Base-by-base conservation (phyloP, 306 rosid species). In the Quercus aquifolioides region DNA sequence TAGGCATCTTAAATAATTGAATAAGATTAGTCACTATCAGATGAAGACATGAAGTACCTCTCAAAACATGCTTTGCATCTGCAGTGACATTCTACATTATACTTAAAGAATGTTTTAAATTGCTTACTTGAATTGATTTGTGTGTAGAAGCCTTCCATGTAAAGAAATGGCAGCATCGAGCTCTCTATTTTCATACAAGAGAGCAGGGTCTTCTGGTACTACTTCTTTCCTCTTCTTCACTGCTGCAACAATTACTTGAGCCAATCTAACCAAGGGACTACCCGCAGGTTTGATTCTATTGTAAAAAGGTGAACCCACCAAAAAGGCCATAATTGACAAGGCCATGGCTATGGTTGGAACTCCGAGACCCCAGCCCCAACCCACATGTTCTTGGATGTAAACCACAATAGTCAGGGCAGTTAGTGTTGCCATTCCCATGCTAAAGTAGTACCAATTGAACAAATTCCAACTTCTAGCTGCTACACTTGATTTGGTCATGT, bases 281-380 rank as follows among this genome's bases (percentile, higher is more conserved):
- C 98, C 96, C 35, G 76, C 88, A 5, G 92, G 90, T 55, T 90
- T 88, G 0, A 87, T 21, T 74, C 77, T 82, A 15, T 71, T 89
- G 62, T 92, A 90, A 19, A 94, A 86, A 12, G 92, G 92, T 14
- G 88, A 84, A 7, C 98, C 98, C 51, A 84, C 35, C 2, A 90
- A 76, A 78, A 94, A 94, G 41, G 86, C 81, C 18, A 89, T n/a
- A 19, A 90, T 64, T 3, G 97, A 94, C 23, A 94, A 46, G 10
- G 88, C 38, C 98, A 92, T 92, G 62, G 87, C 91, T 19, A 89
- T 58, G 74, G 90, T 80, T 6, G 98, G 97, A 46, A 92, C 78
- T 6, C 93, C 98, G 64, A 92, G 86, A 5, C 98, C 98, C 94
- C 88, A 90, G 0, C 91, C 94, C 97, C 97, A 94, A 0, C 97